Base-by-base conservation (phyloP, 2,329 filamentous ascomycete genomes). In the Botrytis fabae region DNA sequence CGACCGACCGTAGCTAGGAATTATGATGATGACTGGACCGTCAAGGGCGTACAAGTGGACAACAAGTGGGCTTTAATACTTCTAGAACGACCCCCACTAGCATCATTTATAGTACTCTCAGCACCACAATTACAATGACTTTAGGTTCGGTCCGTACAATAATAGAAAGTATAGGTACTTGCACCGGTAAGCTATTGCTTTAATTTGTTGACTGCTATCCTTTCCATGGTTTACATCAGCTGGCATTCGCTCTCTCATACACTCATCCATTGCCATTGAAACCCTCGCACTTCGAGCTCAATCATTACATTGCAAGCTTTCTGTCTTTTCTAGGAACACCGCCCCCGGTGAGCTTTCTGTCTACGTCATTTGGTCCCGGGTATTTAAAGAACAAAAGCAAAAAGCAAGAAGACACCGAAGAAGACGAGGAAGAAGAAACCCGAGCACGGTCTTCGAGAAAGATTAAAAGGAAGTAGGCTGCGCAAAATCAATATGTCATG, bases 401-500 rank as follows among this genome's bases (percentile, higher is more conserved):
- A 57, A 69, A 28, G n/a, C 51, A 28, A 28, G 51, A n/a, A 28
- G 51, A 57, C 51, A 28, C 14, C n/a, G 51, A 18, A 18, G 14
- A 57, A 57, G 65, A 57, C n/a, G 51, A 4, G 18, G 51, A 57
- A 57, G 65, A 57, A 44, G 48, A 40, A 71, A 54, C 28, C 40
- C 42, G 40, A 68, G 62, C 48, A 60, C 54, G 22, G 57, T 25
- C 44, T 25, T 28, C n/a, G 25, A 71, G 54, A n/a, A 59, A 71
- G 28, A 54, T 28, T 4, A 32, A 73, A 71, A 22, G n/a, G 38
- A 57, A 68, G 44, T 32, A 57, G 35, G n/a, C 38, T 12, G 38
- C 48, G 38, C 48, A 59, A 38, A 57, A 57, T 38, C 25, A 69
- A 14, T 76, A 77, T 76, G 65, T 54, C 16, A n/a, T 65, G 28